Evolutionary conservation across 371 early-diverging fungal genomes (phyloP).

Genomic region (Lichtheimia ramosa): DNA sequence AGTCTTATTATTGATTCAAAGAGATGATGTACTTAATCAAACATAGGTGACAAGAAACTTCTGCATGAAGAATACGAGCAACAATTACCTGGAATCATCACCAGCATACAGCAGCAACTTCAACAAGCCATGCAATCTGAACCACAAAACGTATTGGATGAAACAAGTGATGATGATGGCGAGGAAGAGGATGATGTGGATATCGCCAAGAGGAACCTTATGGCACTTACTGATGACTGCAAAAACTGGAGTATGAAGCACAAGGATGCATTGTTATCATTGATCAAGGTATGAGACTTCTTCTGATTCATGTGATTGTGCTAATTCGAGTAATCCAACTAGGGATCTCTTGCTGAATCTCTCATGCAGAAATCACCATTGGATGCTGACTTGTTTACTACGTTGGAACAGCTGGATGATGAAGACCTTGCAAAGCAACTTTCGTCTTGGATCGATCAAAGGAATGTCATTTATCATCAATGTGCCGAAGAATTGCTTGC

Average conservation of each 20-base stretch:
- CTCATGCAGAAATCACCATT: neutral
- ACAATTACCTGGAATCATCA: constrained; percentile 10
- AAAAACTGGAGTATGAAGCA: constrained; percentile 29
- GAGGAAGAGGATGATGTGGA: constrained; percentile 10
- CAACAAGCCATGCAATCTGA: constrained; percentile 23
- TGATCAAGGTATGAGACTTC: neutral
- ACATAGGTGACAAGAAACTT: constrained; percentile 23
- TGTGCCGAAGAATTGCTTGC: constrained; percentile 10
- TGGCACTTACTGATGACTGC: constrained; percentile 7
- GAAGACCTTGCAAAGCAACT: neutral
- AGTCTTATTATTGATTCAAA: neutral
- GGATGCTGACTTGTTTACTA: neutral
- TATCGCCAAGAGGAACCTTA: constrained; percentile 9
- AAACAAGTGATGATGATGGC: constrained; percentile 13
- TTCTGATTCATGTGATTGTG: neutral
- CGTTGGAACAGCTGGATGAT: neutral
- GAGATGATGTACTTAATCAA: neutral
- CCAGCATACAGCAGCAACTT: constrained; percentile 14
- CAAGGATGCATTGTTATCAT: constrained; percentile 26
- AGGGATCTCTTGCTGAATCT: neutral
- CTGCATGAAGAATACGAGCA: constrained; percentile 23
- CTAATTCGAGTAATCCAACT: neutral
- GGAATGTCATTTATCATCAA: constrained; percentile 31
- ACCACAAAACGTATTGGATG: neutral
- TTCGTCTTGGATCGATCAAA: constrained; percentile 59